phyloP scores from a whole-genome alignment of 192 early-diverging fungal species.

The Neocallimastix lanati region DNA sequence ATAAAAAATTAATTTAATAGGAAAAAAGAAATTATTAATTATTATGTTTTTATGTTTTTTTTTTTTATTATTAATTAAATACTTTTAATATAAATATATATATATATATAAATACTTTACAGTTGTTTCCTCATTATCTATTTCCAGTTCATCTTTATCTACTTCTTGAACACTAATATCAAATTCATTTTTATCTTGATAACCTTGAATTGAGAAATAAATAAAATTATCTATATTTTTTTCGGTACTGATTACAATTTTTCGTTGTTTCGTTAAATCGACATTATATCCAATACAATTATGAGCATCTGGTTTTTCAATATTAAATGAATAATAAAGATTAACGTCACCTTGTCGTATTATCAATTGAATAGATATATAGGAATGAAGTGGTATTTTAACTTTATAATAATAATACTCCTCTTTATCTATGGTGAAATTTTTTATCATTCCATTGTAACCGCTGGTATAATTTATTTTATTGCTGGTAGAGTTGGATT shows the following conservation, averaged over 20 bases:
- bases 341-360: neutral
- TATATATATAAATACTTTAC: constrained; percentile 11
- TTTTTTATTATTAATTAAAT: no score
- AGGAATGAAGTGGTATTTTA: neutral
- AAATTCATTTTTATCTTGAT: neutral
- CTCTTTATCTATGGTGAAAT: neutral
- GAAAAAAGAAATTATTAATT: no score
- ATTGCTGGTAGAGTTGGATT: neutral
- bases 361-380: neutral
- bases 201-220: constrained; percentile 5
- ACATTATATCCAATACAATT: neutral
- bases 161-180: constrained; percentile 1
- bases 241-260: neutral
- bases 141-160: neutral
- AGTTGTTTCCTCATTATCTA: neutral
- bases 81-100: constrained; percentile 2
- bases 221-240: neutral
- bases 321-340: neutral
- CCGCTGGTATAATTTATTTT: neutral
- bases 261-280: neutral
- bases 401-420: neutral
- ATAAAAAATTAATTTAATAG: no score
- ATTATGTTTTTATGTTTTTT: no score
- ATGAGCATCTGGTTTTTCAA: neutral
- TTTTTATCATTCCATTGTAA: neutral